Evolutionary conservation across 2,329 filamentous ascomycete genomes (phyloP).

Genomic region (Colletotrichum sansevieriae): DNA sequence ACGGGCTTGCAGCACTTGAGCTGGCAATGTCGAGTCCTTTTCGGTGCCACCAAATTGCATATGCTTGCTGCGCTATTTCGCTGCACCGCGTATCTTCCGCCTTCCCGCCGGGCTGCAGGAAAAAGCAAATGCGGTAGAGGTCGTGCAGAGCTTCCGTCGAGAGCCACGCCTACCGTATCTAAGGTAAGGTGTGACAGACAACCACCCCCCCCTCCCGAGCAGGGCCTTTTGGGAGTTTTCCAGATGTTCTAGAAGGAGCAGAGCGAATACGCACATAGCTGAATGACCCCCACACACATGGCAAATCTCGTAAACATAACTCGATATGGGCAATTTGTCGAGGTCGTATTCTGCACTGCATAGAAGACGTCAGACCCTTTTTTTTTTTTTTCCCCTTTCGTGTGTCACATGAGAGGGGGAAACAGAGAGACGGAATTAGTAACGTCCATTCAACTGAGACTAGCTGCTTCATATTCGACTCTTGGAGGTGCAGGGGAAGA

Average conservation of each 20-base stretch:
- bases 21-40: no score
- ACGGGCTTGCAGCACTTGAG: constrained; percentile 2
- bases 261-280: constrained; percentile 27
- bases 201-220: background rate
- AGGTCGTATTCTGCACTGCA: background rate
- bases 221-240: no score
- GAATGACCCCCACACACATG: constrained; percentile 34
- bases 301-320: constrained; percentile 25
- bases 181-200: background rate
- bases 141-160: background rate
- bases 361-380: constrained; percentile 10
- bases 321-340: constrained; percentile 17
- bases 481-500: background rate
- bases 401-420: background rate
- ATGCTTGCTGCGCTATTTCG: constrained; percentile 3
- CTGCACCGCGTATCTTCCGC: constrained; percentile 25
- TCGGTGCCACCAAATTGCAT: background rate
- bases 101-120: constrained; percentile 19
- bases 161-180: background rate
- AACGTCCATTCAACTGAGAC: constrained; percentile 20
- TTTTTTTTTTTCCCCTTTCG: background rate
- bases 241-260: constrained; percentile 21
- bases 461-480: constrained; percentile 19
- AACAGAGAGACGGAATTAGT: background rate
- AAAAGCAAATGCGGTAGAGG: constrained; percentile 36